These are phyloP conservation scores for Salix dunnii DNA, from an alignment of 345 rosid genomes.

Conservation along the genomic window DNA sequence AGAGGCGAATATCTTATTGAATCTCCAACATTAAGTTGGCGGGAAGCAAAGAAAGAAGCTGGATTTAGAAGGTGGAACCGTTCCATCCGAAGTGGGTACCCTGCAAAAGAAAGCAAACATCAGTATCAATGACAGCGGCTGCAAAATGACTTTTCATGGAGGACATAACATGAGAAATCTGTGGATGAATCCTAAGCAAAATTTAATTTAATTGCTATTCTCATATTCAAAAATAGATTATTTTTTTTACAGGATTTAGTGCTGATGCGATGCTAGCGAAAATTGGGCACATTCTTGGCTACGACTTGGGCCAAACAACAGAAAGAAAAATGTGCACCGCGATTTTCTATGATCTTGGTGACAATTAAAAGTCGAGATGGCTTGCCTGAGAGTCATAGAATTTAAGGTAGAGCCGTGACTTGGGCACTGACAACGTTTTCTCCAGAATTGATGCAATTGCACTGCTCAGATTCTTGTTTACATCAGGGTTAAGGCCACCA, in stretches of 20 bases:
- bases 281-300: conserved; percentile 94
- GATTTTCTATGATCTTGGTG: conserved; percentile 16
- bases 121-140: neutral
- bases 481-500: conserved; percentile 79
- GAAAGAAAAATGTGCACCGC: conserved; percentile 34
- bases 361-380: conserved; percentile 16
- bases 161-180: neutral
- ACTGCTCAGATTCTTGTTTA: conserved; percentile 80
- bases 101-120: conserved; percentile 39
- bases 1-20: neutral
- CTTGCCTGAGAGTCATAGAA: conserved; percentile 85
- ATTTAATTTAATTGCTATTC: conserved; percentile 7
- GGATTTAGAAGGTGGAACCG: conserved; percentile 70
- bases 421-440: conserved; percentile 74
- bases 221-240: neutral
- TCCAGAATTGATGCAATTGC: conserved; percentile 73
- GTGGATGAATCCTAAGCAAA: conserved; percentile 1
- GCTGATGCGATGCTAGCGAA: conserved; percentile 95
- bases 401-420: conserved; percentile 78
- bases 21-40: conserved; percentile 3
- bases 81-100: conserved; percentile 96
- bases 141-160: neutral
- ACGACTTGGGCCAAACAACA: conserved; percentile 85
- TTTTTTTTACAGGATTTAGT: conserved; percentile 63
- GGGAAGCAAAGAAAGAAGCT: neutral